These are phyloP conservation scores for Aspergillus saccharolyticus DNA, from an alignment of 495 filamentous ascomycete genomes.

Conservation along the genomic window DNA sequence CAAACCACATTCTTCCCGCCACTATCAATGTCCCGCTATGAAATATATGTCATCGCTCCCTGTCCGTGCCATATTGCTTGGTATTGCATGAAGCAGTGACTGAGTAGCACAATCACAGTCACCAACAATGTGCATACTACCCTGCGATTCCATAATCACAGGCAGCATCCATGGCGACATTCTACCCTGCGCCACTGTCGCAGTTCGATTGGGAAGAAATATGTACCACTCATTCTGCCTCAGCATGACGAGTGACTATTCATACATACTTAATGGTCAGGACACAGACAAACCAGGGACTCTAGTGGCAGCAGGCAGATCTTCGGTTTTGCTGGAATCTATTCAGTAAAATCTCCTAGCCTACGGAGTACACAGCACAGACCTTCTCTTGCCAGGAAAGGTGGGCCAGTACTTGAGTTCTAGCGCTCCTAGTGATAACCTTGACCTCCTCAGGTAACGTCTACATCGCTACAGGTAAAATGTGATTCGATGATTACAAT, in stretches of 20 bases:
- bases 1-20: slow-evolving; percentile 17
- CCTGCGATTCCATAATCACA: background rate
- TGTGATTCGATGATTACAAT: background rate
- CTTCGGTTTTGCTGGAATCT: background rate
- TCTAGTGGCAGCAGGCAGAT: background rate
- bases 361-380: background rate
- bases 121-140: background rate
- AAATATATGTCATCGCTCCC: background rate
- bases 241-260: background rate
- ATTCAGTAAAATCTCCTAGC: background rate
- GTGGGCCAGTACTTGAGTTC: background rate
- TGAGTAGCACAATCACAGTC: background rate
- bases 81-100: background rate
- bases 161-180: background rate
- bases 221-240: background rate
- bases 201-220: background rate
- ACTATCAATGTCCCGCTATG: background rate
- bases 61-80: background rate
- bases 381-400: background rate
- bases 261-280: background rate
- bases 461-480: background rate
- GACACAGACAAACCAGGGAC: too few relatives aligned
- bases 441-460: background rate
- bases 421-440: background rate
- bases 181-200: background rate